Evolutionary conservation across 2,329 filamentous ascomycete genomes (phyloP), one percentile per base, ranked within the genome.

Genomic region (Epichloe aotearoae): DNA sequence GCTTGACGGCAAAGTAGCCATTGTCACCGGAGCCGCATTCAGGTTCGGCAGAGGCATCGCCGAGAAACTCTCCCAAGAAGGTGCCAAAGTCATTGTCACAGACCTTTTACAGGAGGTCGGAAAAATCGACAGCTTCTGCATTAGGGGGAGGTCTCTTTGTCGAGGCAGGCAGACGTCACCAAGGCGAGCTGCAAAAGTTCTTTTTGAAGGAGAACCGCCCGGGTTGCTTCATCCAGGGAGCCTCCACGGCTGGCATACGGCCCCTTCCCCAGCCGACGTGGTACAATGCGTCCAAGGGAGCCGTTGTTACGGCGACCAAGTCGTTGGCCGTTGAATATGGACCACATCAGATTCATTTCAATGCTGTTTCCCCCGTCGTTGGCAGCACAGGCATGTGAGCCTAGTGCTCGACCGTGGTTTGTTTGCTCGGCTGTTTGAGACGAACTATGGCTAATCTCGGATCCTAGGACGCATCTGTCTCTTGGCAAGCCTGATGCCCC

Each of bases 281-380:
- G 82, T 86, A 86, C 59, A 85, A 84, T 59, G 79, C 82, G 1
- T 79, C 75, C 42, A 86, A 86, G 62, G 81, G 77, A 0, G 82
- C 82, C 1, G 76, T 83, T 11, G 75, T 75, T 57, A 83, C 76
- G 46, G 79, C 77, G 39, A 73, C 71, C 0, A 76, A 76, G 63
- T 61, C 66, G 2, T 64, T 90, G 56, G 86, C 84, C 1, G 80
- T 84, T 1, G 85, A 89, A 63, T 89, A 84, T 57, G 86, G 81
- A 0, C 75, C 79, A 0, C 76, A 85, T 50, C 75, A 86, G 56
- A 86, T 90, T 55, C 77, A 84, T 0, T 82, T 89, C 59, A 88
- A 88, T 55, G 75, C 78, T 2, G 79, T 89, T 14, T 81, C 45
- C 84, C 85, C 84, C 0, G 74, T 87, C 0, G 71, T 87, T 1